phyloP scores from a whole-genome alignment of 345 rosid genomes.

The Euphorbia tirucalli region DNA sequence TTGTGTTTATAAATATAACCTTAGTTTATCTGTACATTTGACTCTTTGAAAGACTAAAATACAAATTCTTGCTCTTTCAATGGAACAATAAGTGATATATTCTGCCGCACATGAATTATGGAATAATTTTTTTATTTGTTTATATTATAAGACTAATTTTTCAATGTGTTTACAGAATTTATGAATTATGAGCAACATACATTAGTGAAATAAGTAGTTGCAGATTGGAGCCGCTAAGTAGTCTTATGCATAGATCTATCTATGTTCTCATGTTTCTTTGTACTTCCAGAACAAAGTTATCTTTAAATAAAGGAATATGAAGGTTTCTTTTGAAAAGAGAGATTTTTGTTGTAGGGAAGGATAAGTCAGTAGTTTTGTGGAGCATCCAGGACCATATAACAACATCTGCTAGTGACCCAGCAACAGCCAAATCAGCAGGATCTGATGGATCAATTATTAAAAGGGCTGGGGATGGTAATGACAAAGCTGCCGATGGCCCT shows the following conservation, averaged over 20 bases:
- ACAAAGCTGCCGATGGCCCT: slow-evolving; percentile 64
- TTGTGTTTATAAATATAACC: background rate
- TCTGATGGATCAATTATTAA: slow-evolving; percentile 75
- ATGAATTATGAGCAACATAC: background rate
- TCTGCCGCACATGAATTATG: background rate
- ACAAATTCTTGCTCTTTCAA: background rate
- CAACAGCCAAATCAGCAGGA: slow-evolving; percentile 58
- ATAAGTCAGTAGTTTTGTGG: slow-evolving; percentile 89
- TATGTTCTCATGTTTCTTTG: background rate
- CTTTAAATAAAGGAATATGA: background rate
- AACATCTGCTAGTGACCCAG: slow-evolving; percentile 56
- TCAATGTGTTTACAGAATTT: background rate
- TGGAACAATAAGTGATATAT: background rate
- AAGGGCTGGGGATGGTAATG: slow-evolving; percentile 62
- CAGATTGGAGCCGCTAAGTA: background rate
- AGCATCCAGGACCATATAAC: slow-evolving; percentile 98
- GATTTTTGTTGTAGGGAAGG: slow-evolving; percentile 72
- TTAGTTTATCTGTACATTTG: background rate
- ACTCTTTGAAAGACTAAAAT: background rate
- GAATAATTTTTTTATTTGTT: background rate
- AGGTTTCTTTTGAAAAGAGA: slow-evolving; percentile 25
- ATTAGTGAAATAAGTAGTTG: background rate
- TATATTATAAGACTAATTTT: background rate
- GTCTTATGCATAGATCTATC: background rate
- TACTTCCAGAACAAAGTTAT: background rate